Base-by-base conservation (phyloP, 805 yeast species). In the Scheffersomyces stipitis region DNA sequence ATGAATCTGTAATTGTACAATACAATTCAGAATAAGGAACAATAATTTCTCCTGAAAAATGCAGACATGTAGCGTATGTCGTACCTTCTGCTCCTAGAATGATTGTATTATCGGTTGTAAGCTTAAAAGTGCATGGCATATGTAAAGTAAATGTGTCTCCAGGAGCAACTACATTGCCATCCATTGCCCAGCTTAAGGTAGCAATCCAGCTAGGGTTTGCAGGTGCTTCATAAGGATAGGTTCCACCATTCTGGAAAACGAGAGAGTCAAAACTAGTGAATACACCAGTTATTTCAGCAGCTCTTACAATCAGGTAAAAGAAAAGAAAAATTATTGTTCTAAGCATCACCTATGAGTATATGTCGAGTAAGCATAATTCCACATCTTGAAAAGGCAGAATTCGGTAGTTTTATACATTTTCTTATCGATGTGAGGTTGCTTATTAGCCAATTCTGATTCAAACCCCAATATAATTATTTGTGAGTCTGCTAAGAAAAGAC, bases 121-220 rank as follows among this genome's bases (percentile, higher is more conserved):
- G 51, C 28, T 49, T 51, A 35, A 44, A 57, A 9, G 51, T 60
- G 42, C 60, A 49, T 3, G 64, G 64, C 43, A 60, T 33, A 15
- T 36, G 30, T 30, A 60, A 49, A 9, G 47, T 37, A 26, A 60
- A 60, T 4, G 60, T 56, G 37, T 60, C 66, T 23, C 60, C 62
- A 0, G 63, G 28, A 0, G 15, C n/a, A 2, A 44, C 46, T 4
- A 35, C 30, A 6, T 36, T 3, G 14, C 53, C 50, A 7, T 34
- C 23, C 12, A 59, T 41, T 5, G 22, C 9, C 64, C 64, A 59
- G 5, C 34, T 33, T 5, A 59, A 23, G 1, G 41, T 33, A 5
- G 56, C 56, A 22, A 30, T 31, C 59, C 62, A 51, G 31, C 36
- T 37, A 6, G 42, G 42, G 23, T 26, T 34, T 14, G 13, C n/a